These are phyloP conservation scores for Candida boidinii DNA, from an alignment of 805 yeast genomes.

Conservation along the genomic window DNA sequence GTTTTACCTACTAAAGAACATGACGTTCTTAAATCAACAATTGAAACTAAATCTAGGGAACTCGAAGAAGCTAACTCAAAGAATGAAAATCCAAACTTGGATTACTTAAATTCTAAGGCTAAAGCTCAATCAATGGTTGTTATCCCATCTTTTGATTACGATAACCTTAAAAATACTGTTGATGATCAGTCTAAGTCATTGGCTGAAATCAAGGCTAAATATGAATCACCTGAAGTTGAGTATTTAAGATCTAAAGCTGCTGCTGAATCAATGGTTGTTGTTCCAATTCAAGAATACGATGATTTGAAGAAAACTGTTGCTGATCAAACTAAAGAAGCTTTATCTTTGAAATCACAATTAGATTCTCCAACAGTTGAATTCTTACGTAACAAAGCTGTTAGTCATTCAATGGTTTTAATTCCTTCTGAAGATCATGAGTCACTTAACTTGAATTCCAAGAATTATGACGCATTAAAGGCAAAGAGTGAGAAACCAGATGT, in stretches of 20 bases:
- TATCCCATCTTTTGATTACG: no score
- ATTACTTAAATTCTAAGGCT: not conserved
- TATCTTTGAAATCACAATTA: conserved; percentile 1
- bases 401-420: conserved; percentile 7
- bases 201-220: no score
- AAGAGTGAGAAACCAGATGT: conserved; percentile 21
- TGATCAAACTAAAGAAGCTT: conserved; percentile 2
- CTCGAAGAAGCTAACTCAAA: conserved; percentile 1
- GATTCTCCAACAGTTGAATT: conserved; percentile 16
- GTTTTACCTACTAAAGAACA: conserved; percentile 2
- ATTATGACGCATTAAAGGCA: conserved; percentile 3
- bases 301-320: conserved; percentile 7
- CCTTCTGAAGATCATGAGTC: conserved; percentile 2
- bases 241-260: conserved; percentile 4
- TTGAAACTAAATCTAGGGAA: not conserved
- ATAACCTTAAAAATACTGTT: not conserved
- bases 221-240: conserved; percentile 6
- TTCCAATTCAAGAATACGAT: conserved; percentile 6
- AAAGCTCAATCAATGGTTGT: not conserved
- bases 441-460: no score
- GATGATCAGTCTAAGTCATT: not conserved
- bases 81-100: conserved; percentile 1
- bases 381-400: conserved; percentile 10
- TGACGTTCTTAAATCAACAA: not conserved
- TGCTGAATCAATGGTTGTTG: conserved; percentile 3